Evolutionary conservation across 2,329 filamentous ascomycete genomes (phyloP).

Genomic region (Arthrinium phaeospermum): DNA sequence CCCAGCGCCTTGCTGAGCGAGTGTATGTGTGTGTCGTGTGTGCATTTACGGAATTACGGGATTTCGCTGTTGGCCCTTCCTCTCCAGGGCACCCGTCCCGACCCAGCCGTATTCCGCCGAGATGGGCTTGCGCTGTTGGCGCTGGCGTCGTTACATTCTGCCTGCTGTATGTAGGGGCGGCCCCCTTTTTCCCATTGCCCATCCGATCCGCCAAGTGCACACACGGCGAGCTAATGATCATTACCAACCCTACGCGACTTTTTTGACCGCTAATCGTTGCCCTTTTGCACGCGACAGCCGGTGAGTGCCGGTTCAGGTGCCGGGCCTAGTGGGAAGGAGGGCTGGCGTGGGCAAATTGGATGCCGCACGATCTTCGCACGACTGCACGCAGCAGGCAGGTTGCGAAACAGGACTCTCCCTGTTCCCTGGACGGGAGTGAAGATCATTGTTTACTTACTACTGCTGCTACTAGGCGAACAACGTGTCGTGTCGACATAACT

Average conservation of each 20-base stretch:
- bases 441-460: conserved; percentile 2
- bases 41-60: conserved; percentile 13
- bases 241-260: neutral
- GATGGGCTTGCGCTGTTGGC: neutral
- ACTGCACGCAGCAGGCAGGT: neutral
- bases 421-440: neutral
- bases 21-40: neutral
- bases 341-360: neutral
- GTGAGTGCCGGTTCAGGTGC: conserved; percentile 13
- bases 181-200: neutral
- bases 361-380: conserved; percentile 5
- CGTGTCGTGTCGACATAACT: conserved; percentile 5
- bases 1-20: neutral
- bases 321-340: neutral
- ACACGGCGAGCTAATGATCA: neutral
- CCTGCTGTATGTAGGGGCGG: neutral
- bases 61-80: neutral
- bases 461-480: neutral
- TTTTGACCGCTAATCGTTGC: conserved; percentile 12
- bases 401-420: neutral
- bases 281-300: neutral
- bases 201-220: neutral
- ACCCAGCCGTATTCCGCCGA: conserved; percentile 2
- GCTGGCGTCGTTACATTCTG: conserved; percentile 6
- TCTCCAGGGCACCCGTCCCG: neutral